Conservation (phyloP, 768 basidiomycete species). For the Suillus hirtellus region DNA sequence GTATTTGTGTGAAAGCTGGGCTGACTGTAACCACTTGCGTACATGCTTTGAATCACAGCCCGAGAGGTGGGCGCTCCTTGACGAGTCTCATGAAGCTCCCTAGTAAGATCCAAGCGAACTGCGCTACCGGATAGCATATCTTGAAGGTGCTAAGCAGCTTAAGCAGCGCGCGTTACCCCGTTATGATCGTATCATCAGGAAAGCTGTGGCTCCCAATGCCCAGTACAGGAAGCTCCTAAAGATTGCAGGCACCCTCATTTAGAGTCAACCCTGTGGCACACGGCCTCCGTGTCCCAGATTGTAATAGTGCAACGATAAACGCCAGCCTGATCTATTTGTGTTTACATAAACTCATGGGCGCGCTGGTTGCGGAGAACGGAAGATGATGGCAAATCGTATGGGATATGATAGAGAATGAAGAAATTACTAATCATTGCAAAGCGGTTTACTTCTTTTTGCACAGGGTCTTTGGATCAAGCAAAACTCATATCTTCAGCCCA, state of each 20-base stretch:
- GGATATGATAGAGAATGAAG: not conserved
- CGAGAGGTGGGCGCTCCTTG: too few species aligned
- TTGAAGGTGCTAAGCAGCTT: not conserved
- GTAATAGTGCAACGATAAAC: not conserved
- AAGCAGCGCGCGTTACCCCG: not conserved
- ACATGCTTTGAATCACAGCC: not conserved
- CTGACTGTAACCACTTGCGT: not conserved
- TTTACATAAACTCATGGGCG: not conserved
- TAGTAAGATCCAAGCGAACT: not conserved
- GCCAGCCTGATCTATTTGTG: not conserved
- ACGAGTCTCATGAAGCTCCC: not conserved
- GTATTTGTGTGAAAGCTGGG: not conserved
- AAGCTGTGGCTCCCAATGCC: not conserved
- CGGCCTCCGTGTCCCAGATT: not conserved
- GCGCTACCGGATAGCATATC: not conserved
- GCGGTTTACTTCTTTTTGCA: not conserved
- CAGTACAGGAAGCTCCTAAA: not conserved
- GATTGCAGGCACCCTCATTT: not conserved
- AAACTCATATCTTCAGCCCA: slow-evolving; percentile 33
- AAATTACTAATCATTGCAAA: not conserved
- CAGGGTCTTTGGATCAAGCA: not conserved
- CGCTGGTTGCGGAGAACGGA: slow-evolving; percentile 1
- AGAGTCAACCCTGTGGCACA: not conserved
- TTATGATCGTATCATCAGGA: not conserved
- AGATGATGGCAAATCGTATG: not conserved